Evolutionary conservation across 179 eudicot species (phyloP).

Genomic region (Corrigiola litoralis): DNA sequence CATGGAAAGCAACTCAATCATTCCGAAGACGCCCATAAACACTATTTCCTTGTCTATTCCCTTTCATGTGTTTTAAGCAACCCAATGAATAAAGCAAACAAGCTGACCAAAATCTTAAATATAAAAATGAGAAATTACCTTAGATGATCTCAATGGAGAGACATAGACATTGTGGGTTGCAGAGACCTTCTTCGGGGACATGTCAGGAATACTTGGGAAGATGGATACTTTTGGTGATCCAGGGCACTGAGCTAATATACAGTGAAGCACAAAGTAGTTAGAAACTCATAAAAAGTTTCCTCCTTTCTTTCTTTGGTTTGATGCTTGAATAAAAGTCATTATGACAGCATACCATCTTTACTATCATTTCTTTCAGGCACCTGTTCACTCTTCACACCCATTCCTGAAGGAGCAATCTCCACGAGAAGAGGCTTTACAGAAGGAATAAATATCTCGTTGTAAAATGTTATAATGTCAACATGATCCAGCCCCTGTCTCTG

Average conservation of each 20-base stretch:
- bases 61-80: background rate
- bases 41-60: background rate
- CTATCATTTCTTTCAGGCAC: conserved; percentile 42
- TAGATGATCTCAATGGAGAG: conserved; percentile 89
- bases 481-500: conserved; percentile 82
- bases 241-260: conserved; percentile 61
- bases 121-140: conserved; percentile 43
- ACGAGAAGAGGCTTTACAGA: conserved; percentile 82
- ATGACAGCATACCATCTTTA: conserved; percentile 46
- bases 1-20: background rate
- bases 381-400: conserved; percentile 29
- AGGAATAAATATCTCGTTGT: conserved; percentile 86
- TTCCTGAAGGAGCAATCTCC: conserved; percentile 62
- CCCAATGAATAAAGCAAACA: background rate
- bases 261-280: conserved; percentile 21
- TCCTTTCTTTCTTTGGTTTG: background rate
- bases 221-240: conserved; percentile 74
- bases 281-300: background rate
- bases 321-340: background rate
- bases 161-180: conserved; percentile 82
- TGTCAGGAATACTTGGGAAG: conserved; percentile 91
- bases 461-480: conserved; percentile 90
- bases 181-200: conserved; percentile 97
- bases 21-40: background rate
- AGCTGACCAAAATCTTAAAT: background rate